Percentiles rank a stretch among this genome's conserved stretches.
Conservation (phyloP, 2,329 filamentous ascomycete genomes). For the Parasarocladium wereldwijsianum region DNA sequence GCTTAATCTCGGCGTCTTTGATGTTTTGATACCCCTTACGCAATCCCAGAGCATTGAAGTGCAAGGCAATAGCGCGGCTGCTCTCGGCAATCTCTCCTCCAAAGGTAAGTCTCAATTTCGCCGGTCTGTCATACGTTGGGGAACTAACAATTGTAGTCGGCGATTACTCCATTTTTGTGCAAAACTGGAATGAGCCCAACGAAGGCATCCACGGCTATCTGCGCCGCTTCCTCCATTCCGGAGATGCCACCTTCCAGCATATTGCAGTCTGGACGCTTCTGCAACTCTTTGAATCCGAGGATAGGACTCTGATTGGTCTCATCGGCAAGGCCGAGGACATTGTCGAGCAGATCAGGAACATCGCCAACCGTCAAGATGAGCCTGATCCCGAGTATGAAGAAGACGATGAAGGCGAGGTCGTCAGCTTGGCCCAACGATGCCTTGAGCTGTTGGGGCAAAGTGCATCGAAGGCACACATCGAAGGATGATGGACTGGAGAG, state of each 20-base stretch:
- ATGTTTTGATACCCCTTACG: conserved; percentile 88
- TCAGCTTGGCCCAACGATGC: conserved; percentile 79
- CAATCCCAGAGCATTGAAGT: conserved; percentile 95
- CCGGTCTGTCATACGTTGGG: conserved; percentile 6
- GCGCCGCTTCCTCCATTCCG: conserved; percentile 80
- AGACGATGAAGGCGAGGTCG: conserved; percentile 85
- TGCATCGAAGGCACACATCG: conserved; percentile 66
- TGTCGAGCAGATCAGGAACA: conserved; percentile 79
- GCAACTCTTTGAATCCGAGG: conserved; percentile 89
- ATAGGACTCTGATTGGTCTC: conserved; percentile 72
- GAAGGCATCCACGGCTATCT: conserved; percentile 95
- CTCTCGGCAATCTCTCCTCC: conserved; percentile 86
- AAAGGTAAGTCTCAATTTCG: conserved; percentile 86
- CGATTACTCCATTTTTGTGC: conserved; percentile 91
- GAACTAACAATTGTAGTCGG: conserved; percentile 46
- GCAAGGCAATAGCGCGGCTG: conserved; percentile 93
- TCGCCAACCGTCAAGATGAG: conserved; percentile 79
- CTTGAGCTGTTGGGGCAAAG: conserved; percentile 71
- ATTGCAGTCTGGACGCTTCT: conserved; percentile 97
- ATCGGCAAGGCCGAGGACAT: conserved; percentile 87
- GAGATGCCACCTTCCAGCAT: conserved; percentile 95
- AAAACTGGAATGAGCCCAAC: conserved; percentile 83
- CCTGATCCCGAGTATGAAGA: conserved; percentile 76
- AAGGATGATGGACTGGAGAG: conserved; percentile 52
- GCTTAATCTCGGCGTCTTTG: conserved; percentile 84